These are phyloP conservation scores for Rubus idaeus DNA, from an alignment of 306 rosid species.

Conservation along the genomic window DNA sequence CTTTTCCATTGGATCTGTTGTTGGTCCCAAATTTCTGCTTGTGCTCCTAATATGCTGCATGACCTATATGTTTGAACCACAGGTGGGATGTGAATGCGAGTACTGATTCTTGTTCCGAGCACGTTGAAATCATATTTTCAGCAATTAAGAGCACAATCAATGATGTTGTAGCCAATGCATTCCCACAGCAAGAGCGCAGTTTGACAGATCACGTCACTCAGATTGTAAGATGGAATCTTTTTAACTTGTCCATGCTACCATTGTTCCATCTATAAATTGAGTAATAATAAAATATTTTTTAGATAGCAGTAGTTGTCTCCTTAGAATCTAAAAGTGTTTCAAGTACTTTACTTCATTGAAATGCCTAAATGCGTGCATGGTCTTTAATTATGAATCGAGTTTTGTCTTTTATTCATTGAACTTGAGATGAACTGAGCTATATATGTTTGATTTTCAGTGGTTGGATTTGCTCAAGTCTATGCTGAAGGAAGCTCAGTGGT, in stretches of 20 bases:
- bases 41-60: background rate
- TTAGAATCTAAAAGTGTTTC: background rate
- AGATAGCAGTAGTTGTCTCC: slow-evolving; percentile 1
- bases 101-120: slow-evolving; percentile 56
- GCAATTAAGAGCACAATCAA: slow-evolving; percentile 56
- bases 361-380: background rate
- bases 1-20: slow-evolving; percentile 9
- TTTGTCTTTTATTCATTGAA: background rate
- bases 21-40: background rate
- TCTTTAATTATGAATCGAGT: background rate
- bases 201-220: slow-evolving; percentile 52
- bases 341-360: background rate
- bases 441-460: slow-evolving; percentile 59
- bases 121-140: slow-evolving; percentile 67
- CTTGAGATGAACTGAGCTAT: background rate
- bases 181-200: slow-evolving; percentile 51
- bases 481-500: slow-evolving; percentile 74
- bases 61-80: slow-evolving; percentile 23
- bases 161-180: slow-evolving; percentile 64
- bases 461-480: slow-evolving; percentile 60
- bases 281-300: background rate
- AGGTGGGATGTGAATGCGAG: slow-evolving; percentile 79
- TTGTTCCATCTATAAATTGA: background rate
- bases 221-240: slow-evolving; percentile 52
- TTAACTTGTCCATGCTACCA: slow-evolving; percentile 18